Percentiles rank a stretch among this genome's conserved stretches.
Conservation (phyloP, 768 basidiomycete species). For the Termitomyces sp. region DNA sequence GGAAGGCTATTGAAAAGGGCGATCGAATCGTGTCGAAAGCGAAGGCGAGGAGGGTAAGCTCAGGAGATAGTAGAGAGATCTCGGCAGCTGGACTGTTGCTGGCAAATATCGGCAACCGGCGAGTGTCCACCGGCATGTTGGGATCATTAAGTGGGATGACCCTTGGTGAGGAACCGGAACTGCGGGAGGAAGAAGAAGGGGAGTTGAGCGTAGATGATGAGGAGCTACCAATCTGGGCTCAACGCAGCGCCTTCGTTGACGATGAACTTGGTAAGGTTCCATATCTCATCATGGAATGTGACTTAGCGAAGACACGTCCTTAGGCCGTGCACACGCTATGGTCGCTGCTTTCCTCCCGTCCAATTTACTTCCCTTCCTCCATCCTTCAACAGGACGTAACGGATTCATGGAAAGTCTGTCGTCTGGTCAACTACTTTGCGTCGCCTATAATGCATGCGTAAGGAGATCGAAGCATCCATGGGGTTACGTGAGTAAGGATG, state of each 20-base stretch:
- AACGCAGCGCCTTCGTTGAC: conserved; percentile 44
- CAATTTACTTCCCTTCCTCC: conserved; percentile 36
- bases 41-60: conserved; percentile 44
- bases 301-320: neutral
- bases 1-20: conserved; percentile 37
- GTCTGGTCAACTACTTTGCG: conserved; percentile 77
- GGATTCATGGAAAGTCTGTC: conserved; percentile 52
- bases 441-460: conserved; percentile 76
- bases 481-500: conserved; percentile 77
- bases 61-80: conserved; percentile 29
- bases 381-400: conserved; percentile 26
- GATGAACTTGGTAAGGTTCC: conserved; percentile 52
- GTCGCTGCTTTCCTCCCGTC: conserved; percentile 56
- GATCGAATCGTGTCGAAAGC: conserved; percentile 33
- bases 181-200: conserved; percentile 39
- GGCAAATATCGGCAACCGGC: conserved; percentile 31
- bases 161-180: conserved; percentile 51
- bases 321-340: conserved; percentile 65
- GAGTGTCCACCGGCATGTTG: conserved; percentile 59
- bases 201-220: conserved; percentile 56
- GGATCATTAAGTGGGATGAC: conserved; percentile 44
- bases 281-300: neutral
- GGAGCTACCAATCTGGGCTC: conserved; percentile 76
- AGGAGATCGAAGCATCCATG: conserved; percentile 79
- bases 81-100: conserved; percentile 15